Base-by-base conservation (phyloP, 306 rosid genomes). In the Ziziphus jujuba region DNA sequence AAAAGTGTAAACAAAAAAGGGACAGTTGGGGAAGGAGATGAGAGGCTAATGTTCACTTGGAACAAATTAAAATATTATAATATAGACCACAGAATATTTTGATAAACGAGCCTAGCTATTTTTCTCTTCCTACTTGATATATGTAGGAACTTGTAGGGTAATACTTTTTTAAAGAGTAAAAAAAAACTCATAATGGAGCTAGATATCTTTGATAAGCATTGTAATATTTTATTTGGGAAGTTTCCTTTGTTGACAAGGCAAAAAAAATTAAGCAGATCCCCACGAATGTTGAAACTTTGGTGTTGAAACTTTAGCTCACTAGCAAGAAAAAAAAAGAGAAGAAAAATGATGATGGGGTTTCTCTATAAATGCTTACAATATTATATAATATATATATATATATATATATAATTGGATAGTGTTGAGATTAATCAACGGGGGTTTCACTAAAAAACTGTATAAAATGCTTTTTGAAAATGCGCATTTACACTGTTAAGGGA, bases 181-280 rank as follows among this genome's bases (percentile, higher is more conserved):
- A 22, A 49, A 49, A 25, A 28, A 36, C 15, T 45, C n/a, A 8
- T 33, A 31, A 56, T 19, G 73, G 83, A 80, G 78, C 28, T 36
- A 61, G 47, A 58, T 56, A n/a, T 65, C 65, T 36, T 34, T 23
- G 9, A 59, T 12, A 19, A 33, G 38, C 34, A 68, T 53, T 61
- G 64, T 50, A 61, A 63, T 75, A 75, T 70, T 59, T 56, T 36
- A 61, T 44, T 9, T 47, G 33, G 72, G 51, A 67, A 52, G 72
- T 79, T 73, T 75, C 69, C 74, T 62, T 82, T 75, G 83, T 79
- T 75, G 96, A 84, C 80, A 60, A 81, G 65, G 76, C 79, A 68
- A 13, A 36, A 63, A n/a, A 56, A 38, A 23, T 23, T 49, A 70
- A 61, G 31, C 31, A 69, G 52, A 72, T 79, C 21, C 21, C 72